Conservation (phyloP, 495 filamentous ascomycete genomes). For the Hamigera avellanea region DNA sequence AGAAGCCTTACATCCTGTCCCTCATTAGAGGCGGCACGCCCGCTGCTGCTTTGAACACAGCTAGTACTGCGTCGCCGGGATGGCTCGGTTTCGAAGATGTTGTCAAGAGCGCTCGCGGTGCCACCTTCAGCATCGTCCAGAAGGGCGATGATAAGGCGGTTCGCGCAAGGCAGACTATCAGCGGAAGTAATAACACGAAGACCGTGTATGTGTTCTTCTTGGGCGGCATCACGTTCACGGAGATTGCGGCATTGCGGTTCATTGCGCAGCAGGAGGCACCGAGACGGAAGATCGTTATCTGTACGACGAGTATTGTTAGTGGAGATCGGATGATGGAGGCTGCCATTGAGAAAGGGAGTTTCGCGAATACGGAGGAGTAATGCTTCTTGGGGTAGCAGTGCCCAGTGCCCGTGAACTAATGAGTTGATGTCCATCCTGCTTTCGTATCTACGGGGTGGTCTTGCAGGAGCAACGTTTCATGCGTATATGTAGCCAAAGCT, state of each 20-base stretch:
- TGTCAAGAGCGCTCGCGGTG: slow-evolving; percentile 71
- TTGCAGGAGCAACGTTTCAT: no score
- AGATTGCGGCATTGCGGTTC: slow-evolving; percentile 90
- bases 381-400: neutral
- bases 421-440: no score
- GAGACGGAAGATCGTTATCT: slow-evolving; percentile 75
- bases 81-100: slow-evolving; percentile 88
- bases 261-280: slow-evolving; percentile 79
- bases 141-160: slow-evolving; percentile 89
- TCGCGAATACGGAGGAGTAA: slow-evolving; percentile 29
- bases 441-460: no score
- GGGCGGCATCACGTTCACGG: slow-evolving; percentile 87
- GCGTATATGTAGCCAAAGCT: no score
- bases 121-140: slow-evolving; percentile 85
- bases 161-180: slow-evolving; percentile 72
- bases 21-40: slow-evolving; percentile 46
- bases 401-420: no score
- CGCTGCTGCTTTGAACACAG: slow-evolving; percentile 32
- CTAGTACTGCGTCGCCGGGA: slow-evolving; percentile 57
- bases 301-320: slow-evolving; percentile 82
- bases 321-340: slow-evolving; percentile 83
- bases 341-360: slow-evolving; percentile 63
- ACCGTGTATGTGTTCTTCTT: slow-evolving; percentile 89
- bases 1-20: slow-evolving; percentile 72
- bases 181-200: slow-evolving; percentile 55